A percentile compares a stretch with the other conserved stretches of the same genome.
phyloP scores from a whole-genome alignment of 2,329 filamentous ascomycete genomes.

The Byssochlamys sp. region DNA sequence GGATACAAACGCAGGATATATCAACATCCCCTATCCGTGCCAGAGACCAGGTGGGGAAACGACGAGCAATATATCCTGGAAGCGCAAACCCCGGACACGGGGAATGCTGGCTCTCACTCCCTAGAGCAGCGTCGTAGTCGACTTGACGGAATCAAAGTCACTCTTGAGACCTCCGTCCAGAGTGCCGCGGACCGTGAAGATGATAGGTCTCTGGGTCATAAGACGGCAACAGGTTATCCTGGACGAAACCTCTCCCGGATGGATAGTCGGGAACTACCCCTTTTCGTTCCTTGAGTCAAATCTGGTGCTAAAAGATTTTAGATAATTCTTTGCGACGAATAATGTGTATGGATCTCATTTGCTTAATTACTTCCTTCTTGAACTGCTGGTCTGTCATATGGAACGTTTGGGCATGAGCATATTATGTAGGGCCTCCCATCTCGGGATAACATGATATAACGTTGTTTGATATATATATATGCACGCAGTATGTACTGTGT shows the following conservation, averaged over 20 bases:
- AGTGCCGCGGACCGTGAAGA: conserved; percentile 7
- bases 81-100: neutral
- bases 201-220: neutral
- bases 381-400: too few species aligned
- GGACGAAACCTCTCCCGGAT: neutral
- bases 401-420: too few species aligned
- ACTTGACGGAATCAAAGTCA: conserved; percentile 20
- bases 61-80: conserved; percentile 21
- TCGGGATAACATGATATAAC: too few species aligned
- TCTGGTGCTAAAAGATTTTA: too few species aligned
- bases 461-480: too few species aligned
- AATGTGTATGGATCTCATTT: too few species aligned
- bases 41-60: conserved; percentile 22
- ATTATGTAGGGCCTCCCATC: too few species aligned
- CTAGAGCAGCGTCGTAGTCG: conserved; percentile 5
- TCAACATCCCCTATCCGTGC: conserved; percentile 23
- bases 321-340: too few species aligned
- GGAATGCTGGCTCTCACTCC: neutral
- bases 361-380: too few species aligned
- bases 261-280: neutral
- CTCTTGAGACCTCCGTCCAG: conserved; percentile 22
- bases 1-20: conserved; percentile 17
- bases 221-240: neutral
- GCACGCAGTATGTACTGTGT: too few species aligned
- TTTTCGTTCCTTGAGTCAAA: neutral